Evolutionary conservation across 495 filamentous ascomycete species (phyloP).

Genomic region (Terfezia boudieri): DNA sequence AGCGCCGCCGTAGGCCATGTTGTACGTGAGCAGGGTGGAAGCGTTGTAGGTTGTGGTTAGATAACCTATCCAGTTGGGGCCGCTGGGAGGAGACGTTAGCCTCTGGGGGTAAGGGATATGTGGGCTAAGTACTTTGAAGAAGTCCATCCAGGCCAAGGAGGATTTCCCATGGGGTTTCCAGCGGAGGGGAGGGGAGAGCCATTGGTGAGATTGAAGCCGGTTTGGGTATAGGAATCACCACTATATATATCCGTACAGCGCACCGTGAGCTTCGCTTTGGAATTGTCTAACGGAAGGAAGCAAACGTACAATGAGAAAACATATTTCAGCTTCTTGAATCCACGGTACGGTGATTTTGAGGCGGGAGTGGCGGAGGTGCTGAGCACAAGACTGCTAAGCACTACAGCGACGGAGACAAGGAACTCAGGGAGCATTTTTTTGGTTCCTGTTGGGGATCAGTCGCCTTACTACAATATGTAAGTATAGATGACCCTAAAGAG

Average conservation of each 20-base stretch:
- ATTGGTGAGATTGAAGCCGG: conserved; percentile 39
- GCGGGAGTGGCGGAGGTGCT: too few species aligned
- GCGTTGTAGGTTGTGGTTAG: conserved; percentile 39
- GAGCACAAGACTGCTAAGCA: too few species aligned
- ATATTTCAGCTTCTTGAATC: conserved; percentile 27
- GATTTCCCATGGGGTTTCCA: conserved; percentile 56
- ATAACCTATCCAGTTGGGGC: conserved; percentile 49
- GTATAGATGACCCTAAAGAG: too few species aligned
- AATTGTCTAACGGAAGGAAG: background rate
- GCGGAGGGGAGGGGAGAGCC: conserved; percentile 32
- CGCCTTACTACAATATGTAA: too few species aligned
- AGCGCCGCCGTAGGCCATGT: conserved; percentile 47
- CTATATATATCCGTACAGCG: conserved; percentile 11
- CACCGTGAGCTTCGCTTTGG: conserved; percentile 2
- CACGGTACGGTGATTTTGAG: conserved; percentile 20
- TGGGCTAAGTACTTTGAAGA: conserved; percentile 18
- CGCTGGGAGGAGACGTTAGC: conserved; percentile 21
- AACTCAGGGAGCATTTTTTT: too few species aligned
- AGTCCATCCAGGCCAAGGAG: conserved; percentile 37
- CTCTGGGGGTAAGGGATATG: background rate
- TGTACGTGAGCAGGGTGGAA: conserved; percentile 37
- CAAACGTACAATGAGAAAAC: conserved; percentile 29
- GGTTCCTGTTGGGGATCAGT: too few species aligned
- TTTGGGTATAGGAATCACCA: conserved; percentile 41
- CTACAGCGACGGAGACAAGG: too few species aligned